Conservation (phyloP, 2,329 filamentous ascomycete species). For the Paramyrothecium sp. region DNA sequence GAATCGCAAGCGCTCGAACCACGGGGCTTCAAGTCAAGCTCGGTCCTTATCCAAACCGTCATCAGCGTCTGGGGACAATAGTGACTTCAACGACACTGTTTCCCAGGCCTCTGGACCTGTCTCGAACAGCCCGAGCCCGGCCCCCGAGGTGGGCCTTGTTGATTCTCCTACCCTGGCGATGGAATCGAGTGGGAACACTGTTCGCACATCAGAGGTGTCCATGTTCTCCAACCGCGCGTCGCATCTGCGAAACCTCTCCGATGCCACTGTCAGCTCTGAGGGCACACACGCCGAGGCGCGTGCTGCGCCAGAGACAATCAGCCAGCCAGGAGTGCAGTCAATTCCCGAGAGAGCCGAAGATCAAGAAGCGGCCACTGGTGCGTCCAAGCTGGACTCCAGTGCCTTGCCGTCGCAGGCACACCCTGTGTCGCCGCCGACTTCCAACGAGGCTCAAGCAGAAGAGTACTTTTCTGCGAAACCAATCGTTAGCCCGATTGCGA, state of each 20-base stretch:
- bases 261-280: conserved; percentile 17
- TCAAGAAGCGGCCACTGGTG: neutral
- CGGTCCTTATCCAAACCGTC: conserved; percentile 18
- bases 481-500: conserved; percentile 25
- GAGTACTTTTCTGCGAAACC: conserved; percentile 26
- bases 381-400: neutral
- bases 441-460: conserved; percentile 17
- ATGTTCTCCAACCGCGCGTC: conserved; percentile 15
- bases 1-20: conserved; percentile 29
- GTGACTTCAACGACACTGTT: conserved; percentile 6
- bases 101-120: conserved; percentile 20
- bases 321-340: conserved; percentile 1
- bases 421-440: conserved; percentile 23
- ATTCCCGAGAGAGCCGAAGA: conserved; percentile 3
- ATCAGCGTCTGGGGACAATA: neutral
- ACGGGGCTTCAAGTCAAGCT: conserved; percentile 14
- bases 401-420: neutral
- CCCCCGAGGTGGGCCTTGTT: neutral
- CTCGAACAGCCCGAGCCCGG: neutral
- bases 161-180: neutral
- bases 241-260: conserved; percentile 13
- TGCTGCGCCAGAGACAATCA: neutral
- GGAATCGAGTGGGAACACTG: conserved; percentile 1
- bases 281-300: conserved; percentile 6
- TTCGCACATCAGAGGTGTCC: conserved; percentile 18